Base-by-base conservation (phyloP, 2,329 filamentous ascomycete species). In the Neurospora sp. region DNA sequence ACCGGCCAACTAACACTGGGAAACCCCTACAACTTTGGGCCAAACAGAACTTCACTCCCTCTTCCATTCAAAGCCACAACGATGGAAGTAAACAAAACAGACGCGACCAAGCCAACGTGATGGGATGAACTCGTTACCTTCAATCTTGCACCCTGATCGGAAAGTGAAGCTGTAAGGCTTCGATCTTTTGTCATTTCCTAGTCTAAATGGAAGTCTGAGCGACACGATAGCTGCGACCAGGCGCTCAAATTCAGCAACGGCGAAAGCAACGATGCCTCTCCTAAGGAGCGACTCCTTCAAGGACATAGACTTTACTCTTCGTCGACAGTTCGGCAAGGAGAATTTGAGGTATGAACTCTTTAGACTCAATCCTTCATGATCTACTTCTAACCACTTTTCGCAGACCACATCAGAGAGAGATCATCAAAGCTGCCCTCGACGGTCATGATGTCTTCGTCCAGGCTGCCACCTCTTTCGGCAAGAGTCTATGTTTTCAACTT, bases 361-460 rank as follows among this genome's bases (percentile, higher is more conserved):
- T 36, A 40, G 62, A n/a, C 38, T 10, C 62, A 62, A 5, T 11
- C 28, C 7, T 13, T 4, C 33, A 9, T 62, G 33, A 36, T 38
- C 28, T 43, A 15, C 46, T 67, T 11, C 68, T 72, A 19, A 71
- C 40, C 7, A 8, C n/a, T 38, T 1, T 19, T 13, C 66, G 19
- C 72, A 93, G 93, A 75, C 93, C 93, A 11, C 83, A 92, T 43
- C 95, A 97, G 78, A 89, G 92, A 71, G 93, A 98, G 76, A 93
- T 97, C 70, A 95, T 98, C 69, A 84, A 86, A 70, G 91, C 93
- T 8, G 92, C 92, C 2, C 84, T 97, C 9, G 88, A 91, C 70
- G 91, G 93, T 17, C 86, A 94, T 73, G 95, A 98, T 89, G 91
- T 98, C 62, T 97, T 97, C 77, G 86, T 98, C 0, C 95, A 97